Evolutionary conservation across 805 yeast genomes (phyloP).

Genomic region (Diddensiella santjacobensis): DNA sequence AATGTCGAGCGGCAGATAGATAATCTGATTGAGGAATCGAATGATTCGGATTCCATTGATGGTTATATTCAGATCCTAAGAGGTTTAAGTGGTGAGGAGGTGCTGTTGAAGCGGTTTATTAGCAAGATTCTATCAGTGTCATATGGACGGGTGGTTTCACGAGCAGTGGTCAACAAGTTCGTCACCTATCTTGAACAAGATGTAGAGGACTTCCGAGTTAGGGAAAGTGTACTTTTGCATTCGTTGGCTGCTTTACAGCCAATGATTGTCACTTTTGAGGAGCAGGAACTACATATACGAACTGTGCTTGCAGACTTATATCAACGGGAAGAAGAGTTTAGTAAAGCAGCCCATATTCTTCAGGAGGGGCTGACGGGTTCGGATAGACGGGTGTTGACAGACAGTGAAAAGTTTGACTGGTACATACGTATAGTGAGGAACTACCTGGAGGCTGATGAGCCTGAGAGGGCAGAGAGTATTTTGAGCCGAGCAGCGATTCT

Average conservation of each 20-base stretch:
- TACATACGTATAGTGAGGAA: conserved; percentile 28
- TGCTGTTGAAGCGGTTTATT: neutral
- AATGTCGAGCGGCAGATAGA: neutral
- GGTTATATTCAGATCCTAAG: neutral
- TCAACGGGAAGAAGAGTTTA: conserved; percentile 18
- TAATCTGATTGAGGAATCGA: neutral
- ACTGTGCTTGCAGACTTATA: conserved; percentile 26
- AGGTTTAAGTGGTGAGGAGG: neutral
- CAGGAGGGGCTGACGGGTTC: conserved; percentile 24
- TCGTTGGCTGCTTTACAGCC: conserved; percentile 12
- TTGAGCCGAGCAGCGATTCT: conserved; percentile 27
- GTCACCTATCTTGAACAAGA: neutral
- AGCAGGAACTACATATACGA: conserved; percentile 25
- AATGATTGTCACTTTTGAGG: conserved; percentile 23
- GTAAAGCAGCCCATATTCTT: conserved; percentile 26
- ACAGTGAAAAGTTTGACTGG: conserved; percentile 23
- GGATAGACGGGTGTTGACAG: conserved; percentile 22
- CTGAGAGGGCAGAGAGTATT: conserved; percentile 27
- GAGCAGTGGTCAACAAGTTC: neutral
- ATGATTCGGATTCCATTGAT: neutral
- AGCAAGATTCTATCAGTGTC: conserved; percentile 1
- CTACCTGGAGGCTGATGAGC: conserved; percentile 28
- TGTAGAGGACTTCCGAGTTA: neutral
- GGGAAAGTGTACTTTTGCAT: neutral
- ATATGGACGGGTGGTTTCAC: neutral